Base-by-base conservation (phyloP, 352 stramenopile genomes). In the Phytophthora ramorum region DNA sequence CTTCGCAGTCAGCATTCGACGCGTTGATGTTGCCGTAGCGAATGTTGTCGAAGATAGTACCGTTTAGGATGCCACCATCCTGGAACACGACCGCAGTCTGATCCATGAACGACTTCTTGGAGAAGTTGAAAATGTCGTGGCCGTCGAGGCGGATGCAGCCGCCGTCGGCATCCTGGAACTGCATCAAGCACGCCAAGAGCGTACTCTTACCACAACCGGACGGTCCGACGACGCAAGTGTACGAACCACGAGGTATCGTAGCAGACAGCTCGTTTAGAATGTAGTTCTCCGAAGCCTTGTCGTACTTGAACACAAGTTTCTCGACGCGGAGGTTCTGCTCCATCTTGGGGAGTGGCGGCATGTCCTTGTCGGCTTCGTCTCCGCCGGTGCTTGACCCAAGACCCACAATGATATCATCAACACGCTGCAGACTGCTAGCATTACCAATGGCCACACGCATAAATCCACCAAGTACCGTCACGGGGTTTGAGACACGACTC, bases 381-480 rank as follows among this genome's bases (percentile, higher is more conserved):
- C 75, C 73, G 14, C 60, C 62, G 53, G 50, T 68, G 13, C 48
- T 55, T 8, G 67, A 55, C 10, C 78, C 75, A 32, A 96, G 66
- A 26, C 83, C 85, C 16, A 93, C 51, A 50, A 95, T 87, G 53
- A 95, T 91, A 54, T 96, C 87, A 45, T 96, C 89, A 8, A 96
- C 81, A 66, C 87, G 87, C 67, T 96, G 89, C 61, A 96, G 63
- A 72, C 85, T 95, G 40, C 83, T 91, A 17, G 89, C 87, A 45
- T 96, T 95, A 38, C 87, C 86, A 37, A 96, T 96, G 26, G 89
- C 89, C 8, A 95, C 86, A 72, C 89, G 89, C 89, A 96, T 96
- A 61, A 96, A 96, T 7, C 87, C 89, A 61, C 89, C 89, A 1
- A 96, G 69, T 24, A 89, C 81, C 10, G 87, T 93, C 19, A 96